phyloP scores from a whole-genome alignment of 106 monocot species.

The Platanthera guangdongensis region DNA sequence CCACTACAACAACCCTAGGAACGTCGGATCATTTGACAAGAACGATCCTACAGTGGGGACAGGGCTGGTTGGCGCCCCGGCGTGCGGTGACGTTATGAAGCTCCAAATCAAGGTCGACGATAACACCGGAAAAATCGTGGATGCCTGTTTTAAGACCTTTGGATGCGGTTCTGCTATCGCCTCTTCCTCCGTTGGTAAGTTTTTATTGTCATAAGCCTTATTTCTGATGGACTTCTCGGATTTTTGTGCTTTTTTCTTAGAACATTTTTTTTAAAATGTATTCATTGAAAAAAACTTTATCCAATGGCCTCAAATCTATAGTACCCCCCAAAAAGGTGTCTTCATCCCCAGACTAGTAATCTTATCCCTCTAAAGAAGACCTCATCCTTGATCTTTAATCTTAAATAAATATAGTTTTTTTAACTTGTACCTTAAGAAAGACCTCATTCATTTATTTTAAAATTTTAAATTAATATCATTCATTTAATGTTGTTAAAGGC shows the following conservation, averaged over 20 bases:
- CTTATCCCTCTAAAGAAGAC: no score
- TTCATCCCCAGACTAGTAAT: no score
- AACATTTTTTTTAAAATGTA: no score
- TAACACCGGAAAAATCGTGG: constrained; percentile 55
- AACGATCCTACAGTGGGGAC: constrained; percentile 70
- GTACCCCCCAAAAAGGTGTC: no score
- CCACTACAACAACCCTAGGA: constrained; percentile 79
- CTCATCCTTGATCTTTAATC: no score
- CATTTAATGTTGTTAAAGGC: no score
- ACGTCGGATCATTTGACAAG: constrained; percentile 90
- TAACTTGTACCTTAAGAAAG: no score
- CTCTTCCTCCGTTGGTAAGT: constrained; percentile 69
- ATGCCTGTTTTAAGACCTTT: constrained; percentile 88
- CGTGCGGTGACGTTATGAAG: constrained; percentile 90
- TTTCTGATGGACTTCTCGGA: neutral
- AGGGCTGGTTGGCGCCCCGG: constrained; percentile 75
- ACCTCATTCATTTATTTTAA: no score
- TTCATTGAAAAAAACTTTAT: no score
- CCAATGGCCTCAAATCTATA: no score
- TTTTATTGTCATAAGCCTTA: neutral
- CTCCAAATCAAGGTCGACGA: constrained; percentile 85
- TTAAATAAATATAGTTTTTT: no score
- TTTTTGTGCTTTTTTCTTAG: neutral
- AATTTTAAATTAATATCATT: no score
- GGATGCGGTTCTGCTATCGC: constrained; percentile 90